Evolutionary conservation across 108 stramenopile species (phyloP).

Genomic region (Nitzschia sp.): DNA sequence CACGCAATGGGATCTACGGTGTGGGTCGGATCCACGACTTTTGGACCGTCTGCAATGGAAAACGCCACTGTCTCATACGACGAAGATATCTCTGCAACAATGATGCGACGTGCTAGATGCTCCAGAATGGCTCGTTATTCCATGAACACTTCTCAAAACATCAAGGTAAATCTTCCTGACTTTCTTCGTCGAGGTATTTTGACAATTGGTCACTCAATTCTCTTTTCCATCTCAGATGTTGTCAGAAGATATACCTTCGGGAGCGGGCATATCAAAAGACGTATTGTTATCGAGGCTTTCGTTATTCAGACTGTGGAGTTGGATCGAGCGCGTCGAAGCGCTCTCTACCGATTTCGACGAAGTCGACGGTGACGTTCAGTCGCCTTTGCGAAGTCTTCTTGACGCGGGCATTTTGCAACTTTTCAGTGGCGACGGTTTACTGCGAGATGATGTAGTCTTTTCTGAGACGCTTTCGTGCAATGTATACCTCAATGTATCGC

Average conservation of each 20-base stretch:
- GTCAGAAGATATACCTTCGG: constrained; percentile 38
- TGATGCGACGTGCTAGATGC: constrained; percentile 73
- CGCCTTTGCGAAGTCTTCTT: constrained; percentile 50
- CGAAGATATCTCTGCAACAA: constrained; percentile 77
- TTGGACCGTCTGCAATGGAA: constrained; percentile 39
- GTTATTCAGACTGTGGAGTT: constrained; percentile 72
- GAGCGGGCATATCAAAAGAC: neutral
- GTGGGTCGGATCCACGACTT: constrained; percentile 50
- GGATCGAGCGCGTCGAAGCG: constrained; percentile 76
- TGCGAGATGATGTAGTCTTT: constrained; percentile 37
- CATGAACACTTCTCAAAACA: constrained; percentile 60
- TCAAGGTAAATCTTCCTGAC: too few species aligned
- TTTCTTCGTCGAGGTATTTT: too few species aligned
- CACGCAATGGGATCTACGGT: constrained; percentile 52
- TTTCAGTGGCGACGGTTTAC: constrained; percentile 45
- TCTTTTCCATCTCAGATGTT: constrained; percentile 34
- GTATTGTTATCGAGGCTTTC: constrained; percentile 8
- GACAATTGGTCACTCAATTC: neutral
- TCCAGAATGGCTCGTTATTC: constrained; percentile 55
- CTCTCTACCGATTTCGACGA: constrained; percentile 44
- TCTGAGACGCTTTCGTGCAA: constrained; percentile 64
- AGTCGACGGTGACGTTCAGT: constrained; percentile 31
- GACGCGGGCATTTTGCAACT: constrained; percentile 70
- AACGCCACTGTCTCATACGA: neutral
- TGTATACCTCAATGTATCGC: constrained; percentile 58